phyloP scores from a whole-genome alignment of 2,329 filamentous ascomycete genomes.

The Thielaviopsis euricoi region DNA sequence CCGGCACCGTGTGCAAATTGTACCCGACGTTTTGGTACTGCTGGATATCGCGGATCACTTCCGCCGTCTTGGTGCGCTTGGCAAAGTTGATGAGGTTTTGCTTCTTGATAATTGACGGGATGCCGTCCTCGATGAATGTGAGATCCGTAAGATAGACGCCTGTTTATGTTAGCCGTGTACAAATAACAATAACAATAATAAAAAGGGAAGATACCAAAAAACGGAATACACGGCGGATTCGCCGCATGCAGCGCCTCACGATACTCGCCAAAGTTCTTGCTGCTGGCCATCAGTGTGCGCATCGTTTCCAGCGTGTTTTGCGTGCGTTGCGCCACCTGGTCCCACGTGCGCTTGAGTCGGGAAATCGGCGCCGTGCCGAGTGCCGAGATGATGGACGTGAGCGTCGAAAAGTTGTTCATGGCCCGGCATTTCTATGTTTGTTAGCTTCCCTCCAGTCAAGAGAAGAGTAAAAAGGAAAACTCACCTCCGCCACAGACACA shows the following conservation, averaged over 20 bases:
- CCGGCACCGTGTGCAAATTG: constrained; percentile 69
- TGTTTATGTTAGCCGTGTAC: constrained; percentile 19
- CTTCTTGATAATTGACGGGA: constrained; percentile 90
- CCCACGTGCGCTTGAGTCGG: constrained; percentile 85
- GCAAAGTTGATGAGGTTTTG: constrained; percentile 96
- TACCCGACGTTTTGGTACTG: constrained; percentile 99
- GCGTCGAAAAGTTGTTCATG: constrained; percentile 91
- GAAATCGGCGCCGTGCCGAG: constrained; percentile 89
- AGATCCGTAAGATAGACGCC: constrained; percentile 94
- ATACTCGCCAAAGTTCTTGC: constrained; percentile 96
- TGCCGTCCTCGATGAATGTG: constrained; percentile 97
- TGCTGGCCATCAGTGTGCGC: constrained; percentile 89
- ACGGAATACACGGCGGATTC: constrained; percentile 93
- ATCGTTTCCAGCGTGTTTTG: constrained; percentile 70
- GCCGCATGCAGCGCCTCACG: constrained; percentile 81
- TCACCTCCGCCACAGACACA: constrained; percentile 84
- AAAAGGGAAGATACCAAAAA: constrained; percentile 55
- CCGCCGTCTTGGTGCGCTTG: constrained; percentile 92
- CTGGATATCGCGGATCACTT: constrained; percentile 96
- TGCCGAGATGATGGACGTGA: constrained; percentile 95
- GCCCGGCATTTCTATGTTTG: constrained; percentile 64
- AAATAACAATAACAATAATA: not conserved
- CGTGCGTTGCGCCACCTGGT: constrained; percentile 75
- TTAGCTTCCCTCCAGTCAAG: too few species aligned
- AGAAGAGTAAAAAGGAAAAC: constrained; percentile 20